phyloP scores from a whole-genome alignment of 768 basidiomycete genomes.

The Chalciporus chontae region DNA sequence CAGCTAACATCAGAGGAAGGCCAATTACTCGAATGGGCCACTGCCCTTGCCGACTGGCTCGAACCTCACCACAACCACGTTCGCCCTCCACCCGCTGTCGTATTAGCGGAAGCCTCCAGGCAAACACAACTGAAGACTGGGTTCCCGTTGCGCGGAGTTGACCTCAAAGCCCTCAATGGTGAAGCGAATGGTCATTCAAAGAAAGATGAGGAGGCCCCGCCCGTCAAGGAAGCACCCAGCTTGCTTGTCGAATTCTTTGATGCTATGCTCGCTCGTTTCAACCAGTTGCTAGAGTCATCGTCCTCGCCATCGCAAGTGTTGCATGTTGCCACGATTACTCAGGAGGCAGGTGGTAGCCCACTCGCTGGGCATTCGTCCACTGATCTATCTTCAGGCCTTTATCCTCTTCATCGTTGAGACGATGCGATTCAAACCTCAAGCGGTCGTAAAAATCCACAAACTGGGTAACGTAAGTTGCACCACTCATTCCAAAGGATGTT shows the following conservation, averaged over 20 bases:
- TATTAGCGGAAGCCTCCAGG: conserved; percentile 72
- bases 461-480: conserved; percentile 56
- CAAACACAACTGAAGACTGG: conserved; percentile 69
- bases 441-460: conserved; percentile 70
- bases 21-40: conserved; percentile 54
- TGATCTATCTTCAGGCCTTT: conserved; percentile 51
- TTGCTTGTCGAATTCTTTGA: conserved; percentile 59
- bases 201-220: conserved; percentile 70
- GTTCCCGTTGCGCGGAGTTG: conserved; percentile 61
- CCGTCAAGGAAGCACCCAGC: conserved; percentile 59
- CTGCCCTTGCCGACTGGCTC: conserved; percentile 68
- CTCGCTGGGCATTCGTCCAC: not conserved
- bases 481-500: not conserved
- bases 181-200: conserved; percentile 45
- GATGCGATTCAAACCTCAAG: conserved; percentile 65
- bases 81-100: conserved; percentile 66
- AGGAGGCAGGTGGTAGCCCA: conserved; percentile 51
- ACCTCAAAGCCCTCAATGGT: conserved; percentile 34
- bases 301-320: conserved; percentile 53
- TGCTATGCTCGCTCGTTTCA: conserved; percentile 51
- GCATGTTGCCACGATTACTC: conserved; percentile 68
- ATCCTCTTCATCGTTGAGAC: conserved; percentile 69
- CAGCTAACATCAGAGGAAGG: conserved; percentile 69
- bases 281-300: conserved; percentile 36
- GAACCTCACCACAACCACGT: conserved; percentile 71